phyloP scores from a whole-genome alignment of 192 early-diverging fungal species.

The Rhizophagus prolifer region DNA sequence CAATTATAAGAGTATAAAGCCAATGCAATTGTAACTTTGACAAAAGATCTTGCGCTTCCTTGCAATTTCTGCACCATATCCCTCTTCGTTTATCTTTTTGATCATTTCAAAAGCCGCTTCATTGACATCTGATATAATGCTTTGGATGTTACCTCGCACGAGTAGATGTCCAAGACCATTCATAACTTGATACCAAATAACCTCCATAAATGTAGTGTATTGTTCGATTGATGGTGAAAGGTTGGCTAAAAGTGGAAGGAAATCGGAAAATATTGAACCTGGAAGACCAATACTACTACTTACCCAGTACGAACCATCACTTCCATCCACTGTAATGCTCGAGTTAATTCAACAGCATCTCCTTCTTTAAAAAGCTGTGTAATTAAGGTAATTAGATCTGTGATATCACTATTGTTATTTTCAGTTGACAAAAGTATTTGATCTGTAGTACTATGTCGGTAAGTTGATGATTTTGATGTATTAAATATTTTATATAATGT shows the following conservation, averaged over 20 bases:
- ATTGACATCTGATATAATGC: conserved; percentile 40
- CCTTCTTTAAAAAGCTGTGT: conserved; percentile 29
- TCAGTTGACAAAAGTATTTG: background rate
- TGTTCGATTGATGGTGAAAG: conserved; percentile 27
- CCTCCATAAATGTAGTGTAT: conserved; percentile 33
- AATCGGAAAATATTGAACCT: conserved; percentile 33
- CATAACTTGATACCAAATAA: conserved; percentile 46
- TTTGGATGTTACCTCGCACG: conserved; percentile 31
- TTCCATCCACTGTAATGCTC: conserved; percentile 41
- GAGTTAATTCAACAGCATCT: conserved; percentile 30
- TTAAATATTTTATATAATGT: conserved; percentile 23
- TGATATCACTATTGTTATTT: conserved; percentile 3
- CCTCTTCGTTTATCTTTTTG: conserved; percentile 27
- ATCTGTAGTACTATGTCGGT: background rate
- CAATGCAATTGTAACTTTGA: conserved; percentile 17
- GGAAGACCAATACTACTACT: conserved; percentile 41
- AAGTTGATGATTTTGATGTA: background rate
- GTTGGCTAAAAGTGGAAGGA: conserved; percentile 32
- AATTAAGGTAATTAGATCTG: conserved; percentile 32
- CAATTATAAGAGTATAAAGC: conserved; percentile 22
- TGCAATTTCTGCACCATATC: conserved; percentile 21
- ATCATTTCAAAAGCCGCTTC: conserved; percentile 33
- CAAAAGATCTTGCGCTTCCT: conserved; percentile 25
- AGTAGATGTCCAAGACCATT: conserved; percentile 32
- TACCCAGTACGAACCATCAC: conserved; percentile 42